Evolutionary conservation across 129 eudicot species (phyloP).

Genomic region (Flaveria sonorensis): DNA sequence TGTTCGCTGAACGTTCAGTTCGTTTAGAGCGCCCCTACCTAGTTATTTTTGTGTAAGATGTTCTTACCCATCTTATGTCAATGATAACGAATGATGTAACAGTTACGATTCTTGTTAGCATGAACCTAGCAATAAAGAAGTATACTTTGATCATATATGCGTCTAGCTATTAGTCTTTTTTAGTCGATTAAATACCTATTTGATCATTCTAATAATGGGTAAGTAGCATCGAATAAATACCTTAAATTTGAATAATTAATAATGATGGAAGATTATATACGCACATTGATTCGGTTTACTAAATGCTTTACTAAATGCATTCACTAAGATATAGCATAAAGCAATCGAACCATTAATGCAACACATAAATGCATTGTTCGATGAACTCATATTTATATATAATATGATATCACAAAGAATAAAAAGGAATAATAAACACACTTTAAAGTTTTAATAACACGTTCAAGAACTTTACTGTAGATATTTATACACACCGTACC

Average conservation of each 20-base stretch:
- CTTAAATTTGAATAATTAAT: conserved; percentile 5
- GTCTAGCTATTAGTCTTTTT: neutral
- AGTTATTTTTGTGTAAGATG: neutral
- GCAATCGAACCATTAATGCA: neutral
- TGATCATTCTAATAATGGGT: neutral
- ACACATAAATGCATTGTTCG: conserved; percentile 1
- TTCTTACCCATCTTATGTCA: neutral
- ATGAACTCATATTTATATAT: neutral
- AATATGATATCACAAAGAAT: conserved; percentile 1
- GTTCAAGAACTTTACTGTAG: neutral
- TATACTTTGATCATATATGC: neutral
- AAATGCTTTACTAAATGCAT: neutral
- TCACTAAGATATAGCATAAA: conserved; percentile 2
- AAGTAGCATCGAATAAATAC: conserved; percentile 13
- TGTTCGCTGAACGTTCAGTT: too few relatives aligned
- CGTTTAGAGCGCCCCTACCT: neutral
- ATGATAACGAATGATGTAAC: neutral
- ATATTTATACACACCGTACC: neutral
- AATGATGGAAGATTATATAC: neutral
- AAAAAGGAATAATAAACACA: neutral
- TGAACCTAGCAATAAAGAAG: neutral
- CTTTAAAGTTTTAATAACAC: neutral
- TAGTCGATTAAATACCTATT: neutral
- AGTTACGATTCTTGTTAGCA: neutral
- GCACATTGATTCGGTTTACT: neutral